Base-by-base conservation (phyloP, 164 flowering plant species). In the Magnolia sinica region DNA sequence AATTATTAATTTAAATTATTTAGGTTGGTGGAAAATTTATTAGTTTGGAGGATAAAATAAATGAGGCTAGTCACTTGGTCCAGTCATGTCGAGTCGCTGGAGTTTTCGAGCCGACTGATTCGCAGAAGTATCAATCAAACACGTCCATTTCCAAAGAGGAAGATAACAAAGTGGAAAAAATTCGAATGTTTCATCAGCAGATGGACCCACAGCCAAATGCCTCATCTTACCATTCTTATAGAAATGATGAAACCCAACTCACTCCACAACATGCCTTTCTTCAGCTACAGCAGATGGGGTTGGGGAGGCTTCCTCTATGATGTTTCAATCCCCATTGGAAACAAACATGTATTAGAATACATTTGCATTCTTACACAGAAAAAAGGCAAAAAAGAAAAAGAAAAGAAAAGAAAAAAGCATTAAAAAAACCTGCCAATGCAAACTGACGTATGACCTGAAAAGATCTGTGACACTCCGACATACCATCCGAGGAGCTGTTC, bases 401-500 rank as follows among this genome's bases (percentile, higher is more conserved):
- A 3, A 55, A 55, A 16, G 13, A 11, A 16, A 37, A 0, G 10
- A 11, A 55, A 11, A 55, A 9, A 55, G 7, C 61, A 14, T 55
- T 55, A 11, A 55, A 16, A 55, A 55, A 55, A 55, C 61, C 61
- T 9, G 61, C 61, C 18, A 55, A 55, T 55, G 13, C 45, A 37
- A 37, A 37, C 45, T 7, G 0, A 37, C 7, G 7, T 37, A 37
- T 55, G 18, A 55, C 18, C 61, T 55, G 61, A 55, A 55, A 55
- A 55, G 61, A 55, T 3, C 61, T 9, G 61, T 11, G 18, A 55
- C 1, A 37, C 7, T 37, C 45, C 45, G 3, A 55, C 73, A 77
- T 76, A 61, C 61, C 79, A 64, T 73, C 74, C 16, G 29, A 66
- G 29, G 72, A 80, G 74, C 31, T n/a, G 68, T 63, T 70, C 73